A percentile compares a stretch with the other conserved stretches of the same genome.
phyloP scores from a whole-genome alignment of 192 early-diverging fungal species.

The Coemansia sp. region DNA sequence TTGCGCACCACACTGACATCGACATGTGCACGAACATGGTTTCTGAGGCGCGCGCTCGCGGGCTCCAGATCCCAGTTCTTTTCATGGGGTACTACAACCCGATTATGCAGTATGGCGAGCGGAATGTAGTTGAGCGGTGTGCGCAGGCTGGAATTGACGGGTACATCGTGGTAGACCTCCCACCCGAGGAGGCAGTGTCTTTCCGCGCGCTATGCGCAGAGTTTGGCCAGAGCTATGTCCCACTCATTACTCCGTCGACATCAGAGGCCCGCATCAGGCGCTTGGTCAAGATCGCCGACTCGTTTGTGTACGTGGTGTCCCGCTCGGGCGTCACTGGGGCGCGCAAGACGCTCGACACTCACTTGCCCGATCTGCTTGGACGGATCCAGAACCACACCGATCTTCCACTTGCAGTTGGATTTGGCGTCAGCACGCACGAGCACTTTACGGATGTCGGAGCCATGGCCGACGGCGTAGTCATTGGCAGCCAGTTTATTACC shows the following conservation, averaged over 20 bases:
- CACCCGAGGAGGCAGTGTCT: constrained; percentile 89
- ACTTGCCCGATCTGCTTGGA: constrained; percentile 70
- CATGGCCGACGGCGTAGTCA: constrained; percentile 93
- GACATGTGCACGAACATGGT: constrained; percentile 80
- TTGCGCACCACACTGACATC: constrained; percentile 79
- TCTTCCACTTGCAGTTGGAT: constrained; percentile 92
- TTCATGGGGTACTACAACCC: constrained; percentile 99
- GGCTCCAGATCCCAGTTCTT: constrained; percentile 86
- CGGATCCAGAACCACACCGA: constrained; percentile 79
- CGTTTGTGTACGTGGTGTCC: constrained; percentile 95
- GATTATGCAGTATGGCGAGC: constrained; percentile 91
- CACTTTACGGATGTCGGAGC: constrained; percentile 85
- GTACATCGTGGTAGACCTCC: constrained; percentile 96
- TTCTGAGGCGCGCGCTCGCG: constrained; percentile 72
- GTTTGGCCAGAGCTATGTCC: constrained; percentile 80
- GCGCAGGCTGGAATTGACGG: constrained; percentile 86
- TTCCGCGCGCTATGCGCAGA: constrained; percentile 79
- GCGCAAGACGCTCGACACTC: constrained; percentile 62
- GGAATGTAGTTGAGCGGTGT: constrained; percentile 81
- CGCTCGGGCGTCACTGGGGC: constrained; percentile 94
- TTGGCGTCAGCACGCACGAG: constrained; percentile 88
- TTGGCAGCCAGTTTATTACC: constrained; percentile 89
- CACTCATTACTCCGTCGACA: constrained; percentile 92
- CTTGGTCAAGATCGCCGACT: constrained; percentile 80
- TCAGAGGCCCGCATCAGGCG: constrained; percentile 78